phyloP scores from a whole-genome alignment of 352 stramenopile genomes.

The Halophytophthora batemanensis region DNA sequence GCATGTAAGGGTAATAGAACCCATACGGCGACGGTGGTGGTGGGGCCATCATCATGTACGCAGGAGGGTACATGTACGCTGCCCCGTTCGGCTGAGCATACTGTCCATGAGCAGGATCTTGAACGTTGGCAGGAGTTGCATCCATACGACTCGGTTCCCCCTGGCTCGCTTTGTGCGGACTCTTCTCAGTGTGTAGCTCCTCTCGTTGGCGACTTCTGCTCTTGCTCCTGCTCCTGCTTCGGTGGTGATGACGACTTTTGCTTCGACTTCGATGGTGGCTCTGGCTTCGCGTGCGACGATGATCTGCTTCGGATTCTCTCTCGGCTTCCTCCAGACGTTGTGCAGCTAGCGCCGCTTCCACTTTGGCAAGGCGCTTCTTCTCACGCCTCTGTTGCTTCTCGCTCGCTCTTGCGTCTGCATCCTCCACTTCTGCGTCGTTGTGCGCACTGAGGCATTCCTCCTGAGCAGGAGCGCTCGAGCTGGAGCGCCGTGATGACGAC shows the following conservation, averaged over 20 bases:
- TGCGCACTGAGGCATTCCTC: constrained; percentile 11
- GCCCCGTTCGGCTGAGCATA: too few species aligned
- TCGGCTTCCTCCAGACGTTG: constrained; percentile 22
- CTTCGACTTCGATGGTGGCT: too few species aligned
- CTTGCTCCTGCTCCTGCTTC: too few species aligned
- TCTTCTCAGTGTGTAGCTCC: too few species aligned
- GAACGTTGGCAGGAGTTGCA: too few species aligned
- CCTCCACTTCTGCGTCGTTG: constrained; percentile 19
- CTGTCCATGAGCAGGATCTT: too few species aligned
- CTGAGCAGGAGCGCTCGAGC: constrained; percentile 3
- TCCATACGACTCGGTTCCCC: too few species aligned
- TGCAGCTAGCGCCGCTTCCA: constrained; percentile 35
- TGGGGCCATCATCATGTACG: constrained; percentile 31
- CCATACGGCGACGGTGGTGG: constrained; percentile 30
- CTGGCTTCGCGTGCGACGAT: neutral
- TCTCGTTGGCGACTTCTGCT: too few species aligned
- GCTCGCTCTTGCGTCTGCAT: constrained; percentile 11
- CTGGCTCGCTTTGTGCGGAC: too few species aligned
- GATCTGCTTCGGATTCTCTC: constrained; percentile 1
- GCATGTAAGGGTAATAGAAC: constrained; percentile 43
- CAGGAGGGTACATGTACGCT: constrained; percentile 32
- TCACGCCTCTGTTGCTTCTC: constrained; percentile 36
- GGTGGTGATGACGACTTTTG: too few species aligned
- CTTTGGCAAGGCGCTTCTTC: constrained; percentile 27
- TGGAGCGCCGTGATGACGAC: constrained; percentile 13